Conservation (phyloP, 176 grass and related monocot species). For the Eremochloa ophiuroides region DNA sequence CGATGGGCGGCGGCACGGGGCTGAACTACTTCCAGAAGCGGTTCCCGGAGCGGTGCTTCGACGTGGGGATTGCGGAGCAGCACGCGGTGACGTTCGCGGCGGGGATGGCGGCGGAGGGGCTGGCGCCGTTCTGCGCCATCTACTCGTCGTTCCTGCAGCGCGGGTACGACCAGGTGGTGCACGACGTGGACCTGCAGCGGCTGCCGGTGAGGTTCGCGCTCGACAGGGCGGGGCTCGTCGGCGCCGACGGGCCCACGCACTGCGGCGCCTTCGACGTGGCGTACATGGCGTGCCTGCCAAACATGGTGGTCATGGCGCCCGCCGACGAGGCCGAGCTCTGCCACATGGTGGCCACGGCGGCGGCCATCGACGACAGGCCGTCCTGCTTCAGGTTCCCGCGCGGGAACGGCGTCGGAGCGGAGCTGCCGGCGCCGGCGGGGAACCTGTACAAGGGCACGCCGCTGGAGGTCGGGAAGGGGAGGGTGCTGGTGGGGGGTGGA, state of each 20-base stretch:
- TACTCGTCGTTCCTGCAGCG: constrained; percentile 97
- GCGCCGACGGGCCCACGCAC: constrained; percentile 89
- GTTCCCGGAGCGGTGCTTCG: constrained; percentile 95
- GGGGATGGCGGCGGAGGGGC: constrained; percentile 73
- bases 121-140: constrained; percentile 96
- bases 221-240: constrained; percentile 84
- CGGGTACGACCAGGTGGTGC: constrained; percentile 97
- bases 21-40: constrained; percentile 91
- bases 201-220: constrained; percentile 82
- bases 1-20: constrained; percentile 94
- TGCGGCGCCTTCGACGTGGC: constrained; percentile 92
- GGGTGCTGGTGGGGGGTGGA: constrained; percentile 67
- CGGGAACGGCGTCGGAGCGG: constrained; percentile 67
- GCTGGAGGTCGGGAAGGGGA: constrained; percentile 70
- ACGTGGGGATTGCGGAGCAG: constrained; percentile 98
- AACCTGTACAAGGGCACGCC: constrained; percentile 64
- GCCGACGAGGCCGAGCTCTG: constrained; percentile 88
- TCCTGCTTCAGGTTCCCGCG: constrained; percentile 88
- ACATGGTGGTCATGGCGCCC: constrained; percentile 99
- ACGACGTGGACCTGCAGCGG: constrained; percentile 90
- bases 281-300: constrained; percentile 93
- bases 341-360: constrained; percentile 95
- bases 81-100: constrained; percentile 94
- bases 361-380: constrained; percentile 77
- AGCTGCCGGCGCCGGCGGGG: constrained; percentile 43